These are phyloP conservation scores for Arabidopsis suecica DNA, from an alignment of 345 rosid species.

Conservation along the genomic window DNA sequence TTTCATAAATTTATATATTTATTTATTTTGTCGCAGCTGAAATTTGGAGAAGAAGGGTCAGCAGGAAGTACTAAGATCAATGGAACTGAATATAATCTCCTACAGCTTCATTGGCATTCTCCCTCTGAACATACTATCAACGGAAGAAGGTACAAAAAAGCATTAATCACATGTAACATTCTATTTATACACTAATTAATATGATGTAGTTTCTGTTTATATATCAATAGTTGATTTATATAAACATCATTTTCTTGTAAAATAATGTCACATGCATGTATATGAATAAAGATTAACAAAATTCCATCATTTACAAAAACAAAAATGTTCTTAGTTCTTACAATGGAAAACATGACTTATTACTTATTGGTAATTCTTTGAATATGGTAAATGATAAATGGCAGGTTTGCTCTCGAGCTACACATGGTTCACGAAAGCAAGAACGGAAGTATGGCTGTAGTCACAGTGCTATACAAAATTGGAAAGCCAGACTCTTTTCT, in stretches of 20 bases:
- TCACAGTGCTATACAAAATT: constrained; percentile 69
- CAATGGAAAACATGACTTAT: background rate
- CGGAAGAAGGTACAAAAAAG: constrained; percentile 54
- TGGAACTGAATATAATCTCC: constrained; percentile 55
- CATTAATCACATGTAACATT: no score
- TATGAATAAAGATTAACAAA: no score
- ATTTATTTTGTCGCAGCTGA: constrained; percentile 31
- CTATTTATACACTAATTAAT: no score
- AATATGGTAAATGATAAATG: background rate
- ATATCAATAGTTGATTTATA: no score
- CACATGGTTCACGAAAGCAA: constrained; percentile 81
- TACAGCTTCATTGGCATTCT: constrained; percentile 81
- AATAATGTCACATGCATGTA: no score
- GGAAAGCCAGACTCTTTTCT: constrained; percentile 76
- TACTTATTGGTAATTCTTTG: background rate
- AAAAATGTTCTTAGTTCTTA: background rate
- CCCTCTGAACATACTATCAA: constrained; percentile 82
- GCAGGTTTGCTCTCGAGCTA: constrained; percentile 64
- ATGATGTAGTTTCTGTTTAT: no score
- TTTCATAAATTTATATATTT: background rate
- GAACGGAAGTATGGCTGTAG: constrained; percentile 66
- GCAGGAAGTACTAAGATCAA: constrained; percentile 56
- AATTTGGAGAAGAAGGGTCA: constrained; percentile 55
- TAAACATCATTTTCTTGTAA: no score
- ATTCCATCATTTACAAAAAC: no score